Percentiles rank a stretch among this genome's conserved stretches.
Evolutionary conservation across 1,139 yeast genomes (phyloP).

Genomic region (Hansenula sp.): DNA sequence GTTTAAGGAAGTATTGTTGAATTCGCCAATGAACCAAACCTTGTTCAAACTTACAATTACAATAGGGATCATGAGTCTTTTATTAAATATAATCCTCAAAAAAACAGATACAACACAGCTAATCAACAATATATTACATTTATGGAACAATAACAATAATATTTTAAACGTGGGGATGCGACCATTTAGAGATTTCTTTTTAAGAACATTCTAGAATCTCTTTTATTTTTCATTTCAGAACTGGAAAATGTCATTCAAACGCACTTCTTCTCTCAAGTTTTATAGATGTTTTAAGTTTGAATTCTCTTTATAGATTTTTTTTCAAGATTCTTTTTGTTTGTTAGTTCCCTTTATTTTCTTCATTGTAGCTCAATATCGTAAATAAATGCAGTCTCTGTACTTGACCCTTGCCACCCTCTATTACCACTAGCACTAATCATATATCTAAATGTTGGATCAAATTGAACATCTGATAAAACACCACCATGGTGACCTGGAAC

Average conservation of each 20-base stretch:
- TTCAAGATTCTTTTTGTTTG: too few relatives aligned
- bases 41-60: conserved; percentile 10
- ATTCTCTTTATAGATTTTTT: too few relatives aligned
- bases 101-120: conserved; percentile 26
- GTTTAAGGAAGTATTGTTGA: neutral
- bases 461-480: conserved; percentile 60
- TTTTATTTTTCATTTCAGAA: too few relatives aligned
- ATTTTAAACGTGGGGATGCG: neutral
- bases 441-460: conserved; percentile 85
- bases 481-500: conserved; percentile 68
- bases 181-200: neutral
- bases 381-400: conserved; percentile 75
- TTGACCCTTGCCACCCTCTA: conserved; percentile 88
- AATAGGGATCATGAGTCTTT: conserved; percentile 10
- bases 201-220: neutral
- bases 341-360: neutral
- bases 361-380: conserved; percentile 57
- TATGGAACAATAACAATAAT: neutral
- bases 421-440: conserved; percentile 92
- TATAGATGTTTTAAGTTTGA: too few relatives aligned
- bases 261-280: too few relatives aligned
- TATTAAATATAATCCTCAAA: conserved; percentile 11
- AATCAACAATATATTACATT: neutral
- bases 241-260: too few relatives aligned
- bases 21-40: neutral